A percentile compares a stretch with the other conserved stretches of the same genome.
phyloP scores from a whole-genome alignment of 352 stramenopile species.

The Pythium plurisporium region DNA sequence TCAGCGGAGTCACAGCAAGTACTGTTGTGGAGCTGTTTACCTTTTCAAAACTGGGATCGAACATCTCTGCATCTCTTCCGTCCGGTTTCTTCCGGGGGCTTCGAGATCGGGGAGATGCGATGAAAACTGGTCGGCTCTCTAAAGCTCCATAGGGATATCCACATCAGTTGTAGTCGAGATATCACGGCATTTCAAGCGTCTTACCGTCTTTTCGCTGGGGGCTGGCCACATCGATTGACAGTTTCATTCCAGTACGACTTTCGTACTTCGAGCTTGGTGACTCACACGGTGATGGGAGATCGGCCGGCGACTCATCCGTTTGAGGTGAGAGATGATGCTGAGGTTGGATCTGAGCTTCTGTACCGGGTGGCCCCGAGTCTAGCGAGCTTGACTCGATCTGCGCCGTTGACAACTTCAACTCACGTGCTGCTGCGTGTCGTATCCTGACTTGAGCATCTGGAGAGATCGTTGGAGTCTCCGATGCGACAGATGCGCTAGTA shows the following conservation, averaged over 20 bases:
- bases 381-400: not conserved
- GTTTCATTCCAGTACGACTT: conserved; percentile 37
- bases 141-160: too few species aligned
- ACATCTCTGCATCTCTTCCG: conserved; percentile 6
- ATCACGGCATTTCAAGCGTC: too few species aligned
- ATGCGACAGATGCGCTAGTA: not conserved
- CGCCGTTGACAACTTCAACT: not conserved
- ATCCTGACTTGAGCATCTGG: not conserved
- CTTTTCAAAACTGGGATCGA: conserved; percentile 52
- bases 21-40: conserved; percentile 30
- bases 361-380: too few species aligned
- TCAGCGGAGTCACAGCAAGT: not conserved
- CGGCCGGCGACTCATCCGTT: not conserved
- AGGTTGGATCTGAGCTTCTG: not conserved
- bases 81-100: conserved; percentile 26
- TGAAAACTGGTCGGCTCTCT: conserved; percentile 46
- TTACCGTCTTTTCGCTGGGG: conserved; percentile 42
- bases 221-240: conserved; percentile 48
- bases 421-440: not conserved
- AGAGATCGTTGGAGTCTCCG: not conserved
- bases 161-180: too few species aligned
- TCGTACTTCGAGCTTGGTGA: conserved; percentile 40
- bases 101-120: conserved; percentile 46
- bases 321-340: not conserved
- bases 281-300: not conserved